Conservation (phyloP, 1,139 yeast species). For the Taphrina wiesneri region DNA sequence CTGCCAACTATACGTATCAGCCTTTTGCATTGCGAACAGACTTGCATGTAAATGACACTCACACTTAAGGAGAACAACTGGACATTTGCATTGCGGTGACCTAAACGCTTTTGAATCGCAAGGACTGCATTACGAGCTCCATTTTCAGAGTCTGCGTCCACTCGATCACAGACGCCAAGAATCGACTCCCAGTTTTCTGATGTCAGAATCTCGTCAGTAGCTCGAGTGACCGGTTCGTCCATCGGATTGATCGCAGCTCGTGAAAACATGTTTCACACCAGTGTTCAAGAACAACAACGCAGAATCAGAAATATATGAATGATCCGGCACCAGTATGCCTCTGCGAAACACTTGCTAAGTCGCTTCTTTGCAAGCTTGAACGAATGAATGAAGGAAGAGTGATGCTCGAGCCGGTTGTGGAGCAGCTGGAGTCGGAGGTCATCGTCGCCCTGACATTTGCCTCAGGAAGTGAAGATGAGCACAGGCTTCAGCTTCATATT, state of each 20-base stretch:
- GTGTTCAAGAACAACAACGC: too few relatives aligned
- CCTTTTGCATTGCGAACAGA: neutral
- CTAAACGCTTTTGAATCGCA: slow-evolving; percentile 56
- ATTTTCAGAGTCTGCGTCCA: slow-evolving; percentile 70
- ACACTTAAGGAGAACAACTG: slow-evolving; percentile 67
- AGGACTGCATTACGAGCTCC: slow-evolving; percentile 57
- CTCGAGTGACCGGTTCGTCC: slow-evolving; percentile 51
- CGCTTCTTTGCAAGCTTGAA: too few relatives aligned
- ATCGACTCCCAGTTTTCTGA: slow-evolving; percentile 84
- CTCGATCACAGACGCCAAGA: slow-evolving; percentile 78
- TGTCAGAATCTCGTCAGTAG: slow-evolving; percentile 83
- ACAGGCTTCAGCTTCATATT: too few relatives aligned
- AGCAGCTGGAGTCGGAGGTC: neutral
- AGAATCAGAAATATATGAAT: too few relatives aligned
- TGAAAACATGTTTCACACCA: too few relatives aligned
- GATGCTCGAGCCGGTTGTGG: neutral
- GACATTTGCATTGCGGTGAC: slow-evolving; percentile 72
- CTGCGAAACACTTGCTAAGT: too few relatives aligned
- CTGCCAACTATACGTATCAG: slow-evolving; percentile 49
- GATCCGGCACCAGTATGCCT: too few relatives aligned
- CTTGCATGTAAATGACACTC: slow-evolving; percentile 35
- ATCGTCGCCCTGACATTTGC: neutral
- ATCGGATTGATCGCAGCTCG: slow-evolving; percentile 27
- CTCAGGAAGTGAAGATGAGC: neutral
- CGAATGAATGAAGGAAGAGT: too few relatives aligned